Percentiles rank a stretch among this genome's conserved stretches.
Conservation (phyloP, 2,329 filamentous ascomycete genomes). For the Paramyrothecium roridum region DNA sequence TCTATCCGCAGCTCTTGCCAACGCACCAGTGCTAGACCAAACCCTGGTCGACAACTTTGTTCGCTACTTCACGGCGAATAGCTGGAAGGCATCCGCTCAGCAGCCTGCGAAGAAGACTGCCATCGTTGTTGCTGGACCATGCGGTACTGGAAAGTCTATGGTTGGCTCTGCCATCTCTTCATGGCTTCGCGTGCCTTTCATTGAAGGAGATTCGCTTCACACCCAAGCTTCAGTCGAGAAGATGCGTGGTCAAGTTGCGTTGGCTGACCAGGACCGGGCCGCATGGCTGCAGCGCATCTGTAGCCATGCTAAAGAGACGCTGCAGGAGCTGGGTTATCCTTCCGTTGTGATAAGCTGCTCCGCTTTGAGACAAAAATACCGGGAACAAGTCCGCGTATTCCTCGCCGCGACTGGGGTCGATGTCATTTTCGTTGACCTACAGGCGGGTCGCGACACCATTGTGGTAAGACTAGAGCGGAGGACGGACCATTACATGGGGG, state of each 20-base stretch:
- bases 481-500: constrained; percentile 31
- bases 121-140: constrained; percentile 34
- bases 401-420: constrained; percentile 12
- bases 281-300: constrained; percentile 25
- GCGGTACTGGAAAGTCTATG: constrained; percentile 38
- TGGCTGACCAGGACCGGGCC: constrained; percentile 27
- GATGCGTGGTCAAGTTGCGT: constrained; percentile 24
- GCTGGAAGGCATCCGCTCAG: constrained; percentile 36
- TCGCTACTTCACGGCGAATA: constrained; percentile 26
- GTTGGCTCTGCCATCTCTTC: constrained; percentile 25
- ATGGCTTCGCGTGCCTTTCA: constrained; percentile 24
- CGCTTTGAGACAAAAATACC: constrained; percentile 28
- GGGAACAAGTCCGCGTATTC: constrained; percentile 23
- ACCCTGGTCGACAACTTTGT: constrained; percentile 35
- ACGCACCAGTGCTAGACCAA: constrained; percentile 26
- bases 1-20: constrained; percentile 41
- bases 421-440: constrained; percentile 32
- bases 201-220: constrained; percentile 39
- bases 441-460: constrained; percentile 24
- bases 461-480: constrained; percentile 20
- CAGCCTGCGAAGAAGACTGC: constrained; percentile 15
- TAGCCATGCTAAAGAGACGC: constrained; percentile 14
- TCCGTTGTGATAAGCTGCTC: constrained; percentile 35
- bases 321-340: constrained; percentile 20
- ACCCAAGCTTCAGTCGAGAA: constrained; percentile 23